phyloP scores from a whole-genome alignment of 1,139 yeast species.

The Sugiyamaella novakii region DNA sequence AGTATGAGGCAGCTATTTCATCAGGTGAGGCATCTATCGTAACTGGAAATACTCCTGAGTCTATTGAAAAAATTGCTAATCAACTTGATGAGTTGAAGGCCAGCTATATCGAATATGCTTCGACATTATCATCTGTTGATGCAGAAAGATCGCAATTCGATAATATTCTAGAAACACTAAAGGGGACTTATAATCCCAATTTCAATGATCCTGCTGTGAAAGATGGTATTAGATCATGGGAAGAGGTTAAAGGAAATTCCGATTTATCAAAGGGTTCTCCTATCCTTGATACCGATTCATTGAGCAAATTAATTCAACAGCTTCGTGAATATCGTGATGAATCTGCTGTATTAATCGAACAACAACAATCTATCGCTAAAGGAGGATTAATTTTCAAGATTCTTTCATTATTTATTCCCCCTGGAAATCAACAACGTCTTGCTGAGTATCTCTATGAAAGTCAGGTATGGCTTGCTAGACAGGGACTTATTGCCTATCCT shows the following conservation, averaged over 20 bases:
- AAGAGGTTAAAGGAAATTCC: conserved; percentile 37
- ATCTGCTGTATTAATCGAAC: conserved; percentile 1
- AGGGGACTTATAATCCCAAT: conserved; percentile 75
- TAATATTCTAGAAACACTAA: conserved; percentile 49
- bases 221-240: conserved; percentile 63
- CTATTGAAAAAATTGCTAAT: conserved; percentile 23
- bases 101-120: neutral
- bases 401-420: conserved; percentile 9
- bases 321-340: conserved; percentile 16
- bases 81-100: conserved; percentile 11
- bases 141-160: conserved; percentile 45
- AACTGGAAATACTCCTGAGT: conserved; percentile 27
- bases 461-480: conserved; percentile 31
- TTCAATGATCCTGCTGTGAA: conserved; percentile 90
- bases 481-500: conserved; percentile 25
- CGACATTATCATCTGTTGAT: conserved; percentile 4
- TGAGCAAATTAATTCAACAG: neutral
- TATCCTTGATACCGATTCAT: neutral
- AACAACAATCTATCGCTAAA: conserved; percentile 6
- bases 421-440: conserved; percentile 1
- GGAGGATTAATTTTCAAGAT: conserved; percentile 7
- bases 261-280: neutral
- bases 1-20: conserved; percentile 27
- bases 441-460: conserved; percentile 11
- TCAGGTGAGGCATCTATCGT: conserved; percentile 34